phyloP scores from a whole-genome alignment of 805 yeast species.

The Hanseniaspora jakobsenii region DNA sequence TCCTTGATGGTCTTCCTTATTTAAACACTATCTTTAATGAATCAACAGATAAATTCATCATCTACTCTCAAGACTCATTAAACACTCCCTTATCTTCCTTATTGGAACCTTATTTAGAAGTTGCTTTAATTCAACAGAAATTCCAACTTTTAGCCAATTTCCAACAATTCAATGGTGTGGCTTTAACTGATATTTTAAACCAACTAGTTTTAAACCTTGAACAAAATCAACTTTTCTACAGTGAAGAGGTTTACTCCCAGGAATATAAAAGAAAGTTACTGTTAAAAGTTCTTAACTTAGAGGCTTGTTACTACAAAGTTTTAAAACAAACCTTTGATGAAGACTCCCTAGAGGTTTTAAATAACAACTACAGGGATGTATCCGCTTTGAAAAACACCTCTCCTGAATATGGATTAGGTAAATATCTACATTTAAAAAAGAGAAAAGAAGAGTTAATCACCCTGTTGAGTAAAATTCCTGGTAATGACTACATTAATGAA shows the following conservation, averaged over 20 bases:
- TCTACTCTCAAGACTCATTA: slow-evolving; percentile 16
- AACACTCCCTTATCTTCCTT: slow-evolving; percentile 38
- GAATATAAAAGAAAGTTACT: slow-evolving; percentile 7
- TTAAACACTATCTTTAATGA: slow-evolving; percentile 14
- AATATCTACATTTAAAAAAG: slow-evolving; percentile 47
- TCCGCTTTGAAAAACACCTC: slow-evolving; percentile 36
- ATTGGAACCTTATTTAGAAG: slow-evolving; percentile 42
- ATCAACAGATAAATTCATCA: slow-evolving; percentile 10
- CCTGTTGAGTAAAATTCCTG: not conserved
- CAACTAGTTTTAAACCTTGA: slow-evolving; percentile 12
- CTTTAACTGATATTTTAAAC: slow-evolving; percentile 10
- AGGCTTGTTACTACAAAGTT: slow-evolving; percentile 65
- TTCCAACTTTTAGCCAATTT: slow-evolving; percentile 38
- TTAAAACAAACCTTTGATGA: slow-evolving; percentile 51
- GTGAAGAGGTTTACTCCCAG: slow-evolving; percentile 11
- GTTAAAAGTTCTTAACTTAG: slow-evolving; percentile 41
- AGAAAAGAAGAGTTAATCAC: slow-evolving; percentile 27
- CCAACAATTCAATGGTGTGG: slow-evolving; percentile 6
- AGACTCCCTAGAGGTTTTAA: slow-evolving; percentile 45
- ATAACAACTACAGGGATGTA: slow-evolving; percentile 38
- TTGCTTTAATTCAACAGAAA: slow-evolving; percentile 58
- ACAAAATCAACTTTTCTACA: slow-evolving; percentile 11
- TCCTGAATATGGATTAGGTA: slow-evolving; percentile 86
- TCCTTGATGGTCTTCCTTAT: slow-evolving; percentile 14
- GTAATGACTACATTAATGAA: slow-evolving; percentile 47